phyloP scores from a whole-genome alignment of 192 early-diverging fungal species.

The Spizellomyces punctatus region DNA sequence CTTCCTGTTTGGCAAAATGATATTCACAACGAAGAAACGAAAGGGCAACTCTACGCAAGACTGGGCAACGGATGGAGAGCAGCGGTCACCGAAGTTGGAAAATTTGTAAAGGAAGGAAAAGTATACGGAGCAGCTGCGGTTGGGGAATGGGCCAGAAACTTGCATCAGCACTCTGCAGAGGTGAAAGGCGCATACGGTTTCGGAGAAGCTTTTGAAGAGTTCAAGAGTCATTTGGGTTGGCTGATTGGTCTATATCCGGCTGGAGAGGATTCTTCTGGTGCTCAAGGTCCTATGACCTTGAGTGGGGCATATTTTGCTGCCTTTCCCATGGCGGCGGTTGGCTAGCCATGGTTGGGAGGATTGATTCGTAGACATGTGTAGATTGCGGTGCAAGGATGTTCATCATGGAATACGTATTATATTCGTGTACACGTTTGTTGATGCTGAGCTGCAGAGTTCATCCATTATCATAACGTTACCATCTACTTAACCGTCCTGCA shows the following conservation, averaged over 20 bases:
- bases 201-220: slow-evolving; percentile 59
- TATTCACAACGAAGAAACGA: slow-evolving; percentile 66
- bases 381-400: no score
- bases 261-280: neutral
- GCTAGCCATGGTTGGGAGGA: neutral
- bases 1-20: slow-evolving; percentile 80
- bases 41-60: slow-evolving; percentile 65
- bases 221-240: slow-evolving; percentile 70
- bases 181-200: slow-evolving; percentile 62
- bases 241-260: slow-evolving; percentile 60
- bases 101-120: slow-evolving; percentile 74
- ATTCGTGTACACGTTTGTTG: no score
- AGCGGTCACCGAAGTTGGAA: slow-evolving; percentile 71
- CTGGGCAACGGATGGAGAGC: slow-evolving; percentile 77
- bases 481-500: no score
- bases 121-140: slow-evolving; percentile 78
- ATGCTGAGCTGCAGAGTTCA: no score
- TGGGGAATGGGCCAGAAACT: slow-evolving; percentile 80
- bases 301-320: neutral
- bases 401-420: no score
- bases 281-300: neutral
- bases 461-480: no score
- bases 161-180: slow-evolving; percentile 64
- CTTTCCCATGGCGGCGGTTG: neutral
- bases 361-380: no score